Evolutionary conservation across 1,284 basidiomycete species (phyloP).

Genomic region (Ganoderma boninense): DNA sequence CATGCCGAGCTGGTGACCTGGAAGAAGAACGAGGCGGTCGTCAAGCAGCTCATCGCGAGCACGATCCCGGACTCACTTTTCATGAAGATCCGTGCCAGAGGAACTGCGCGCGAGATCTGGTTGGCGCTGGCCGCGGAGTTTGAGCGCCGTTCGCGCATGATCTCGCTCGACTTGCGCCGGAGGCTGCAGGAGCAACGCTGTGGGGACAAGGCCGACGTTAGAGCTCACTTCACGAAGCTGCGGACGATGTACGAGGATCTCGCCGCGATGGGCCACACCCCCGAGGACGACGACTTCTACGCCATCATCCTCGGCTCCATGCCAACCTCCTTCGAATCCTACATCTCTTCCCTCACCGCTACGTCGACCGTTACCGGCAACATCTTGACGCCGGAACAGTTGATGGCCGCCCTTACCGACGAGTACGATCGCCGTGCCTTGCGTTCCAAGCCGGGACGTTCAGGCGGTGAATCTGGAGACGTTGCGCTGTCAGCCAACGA

Average conservation of each 20-base stretch:
- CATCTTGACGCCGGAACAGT: conserved; percentile 20
- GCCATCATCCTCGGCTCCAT: conserved; percentile 23
- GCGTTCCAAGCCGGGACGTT: conserved; percentile 8
- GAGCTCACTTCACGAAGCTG: too few species aligned
- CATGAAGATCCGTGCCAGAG: conserved; percentile 16
- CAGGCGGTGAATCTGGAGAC: conserved; percentile 4
- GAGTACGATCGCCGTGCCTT: conserved; percentile 28
- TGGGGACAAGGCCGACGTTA: too few species aligned
- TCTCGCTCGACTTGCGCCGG: too few species aligned
- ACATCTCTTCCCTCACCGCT: conserved; percentile 14
- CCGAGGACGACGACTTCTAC: conserved; percentile 3
- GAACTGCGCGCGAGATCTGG: conserved; percentile 26
- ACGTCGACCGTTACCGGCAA: conserved; percentile 12
- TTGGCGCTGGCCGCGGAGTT: conserved; percentile 12
- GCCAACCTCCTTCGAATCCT: conserved; percentile 12
- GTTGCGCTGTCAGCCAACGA: conserved; percentile 21
- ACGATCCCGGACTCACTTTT: conserved; percentile 24
- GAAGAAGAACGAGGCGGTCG: conserved; percentile 22
- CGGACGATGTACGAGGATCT: conserved; percentile 31
- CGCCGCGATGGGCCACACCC: conserved; percentile 28
- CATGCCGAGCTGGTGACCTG: conserved; percentile 11
- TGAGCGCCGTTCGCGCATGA: too few species aligned
- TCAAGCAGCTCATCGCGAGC: conserved; percentile 26
- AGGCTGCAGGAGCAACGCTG: too few species aligned
- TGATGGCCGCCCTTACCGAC: conserved; percentile 28